Percentiles rank a stretch among this genome's conserved stretches.
phyloP scores from a whole-genome alignment of 345 rosid species.

The Bruguiera sexangula region DNA sequence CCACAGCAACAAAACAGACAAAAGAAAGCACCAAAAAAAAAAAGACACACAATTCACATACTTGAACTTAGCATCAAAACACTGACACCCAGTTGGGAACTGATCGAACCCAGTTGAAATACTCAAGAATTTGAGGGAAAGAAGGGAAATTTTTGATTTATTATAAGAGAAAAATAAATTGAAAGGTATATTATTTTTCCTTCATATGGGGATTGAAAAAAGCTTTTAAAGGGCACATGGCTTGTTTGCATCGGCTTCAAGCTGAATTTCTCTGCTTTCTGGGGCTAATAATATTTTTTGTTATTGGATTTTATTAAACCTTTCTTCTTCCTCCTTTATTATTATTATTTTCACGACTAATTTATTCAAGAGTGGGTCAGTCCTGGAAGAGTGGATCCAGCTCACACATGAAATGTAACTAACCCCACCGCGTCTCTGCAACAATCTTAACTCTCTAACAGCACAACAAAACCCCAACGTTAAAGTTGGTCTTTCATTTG shows the following conservation, averaged over 20 bases:
- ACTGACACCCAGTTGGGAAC: slow-evolving; percentile 33
- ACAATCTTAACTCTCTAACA: slow-evolving; percentile 21
- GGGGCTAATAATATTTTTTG: slow-evolving; percentile 3
- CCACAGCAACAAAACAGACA: slow-evolving; percentile 9
- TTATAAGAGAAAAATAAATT: slow-evolving; percentile 12
- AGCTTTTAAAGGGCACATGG: slow-evolving; percentile 30
- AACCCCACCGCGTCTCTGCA: slow-evolving; percentile 34
- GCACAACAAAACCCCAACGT: neutral
- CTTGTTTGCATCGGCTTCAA: slow-evolving; percentile 44
- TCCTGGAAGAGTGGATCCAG: slow-evolving; percentile 76
- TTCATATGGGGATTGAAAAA: slow-evolving; percentile 27
- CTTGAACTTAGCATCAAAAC: slow-evolving; percentile 25
- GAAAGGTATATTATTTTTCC: slow-evolving; percentile 2
- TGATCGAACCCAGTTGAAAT: slow-evolving; percentile 35
- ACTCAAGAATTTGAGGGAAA: slow-evolving; percentile 22
- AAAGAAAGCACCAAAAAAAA: slow-evolving; percentile 13
- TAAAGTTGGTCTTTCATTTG: slow-evolving; percentile 10
- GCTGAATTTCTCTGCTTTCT: slow-evolving; percentile 38
- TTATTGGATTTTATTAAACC: neutral
- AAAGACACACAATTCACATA: slow-evolving; percentile 19
- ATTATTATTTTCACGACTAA: slow-evolving; percentile 11
- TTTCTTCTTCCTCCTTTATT: too few relatives aligned
- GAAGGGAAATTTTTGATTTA: slow-evolving; percentile 27
- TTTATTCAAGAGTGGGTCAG: slow-evolving; percentile 48
- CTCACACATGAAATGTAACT: slow-evolving; percentile 51